phyloP scores from a whole-genome alignment of 805 yeast species.

The Schwanniomyces occidentalis region DNA sequence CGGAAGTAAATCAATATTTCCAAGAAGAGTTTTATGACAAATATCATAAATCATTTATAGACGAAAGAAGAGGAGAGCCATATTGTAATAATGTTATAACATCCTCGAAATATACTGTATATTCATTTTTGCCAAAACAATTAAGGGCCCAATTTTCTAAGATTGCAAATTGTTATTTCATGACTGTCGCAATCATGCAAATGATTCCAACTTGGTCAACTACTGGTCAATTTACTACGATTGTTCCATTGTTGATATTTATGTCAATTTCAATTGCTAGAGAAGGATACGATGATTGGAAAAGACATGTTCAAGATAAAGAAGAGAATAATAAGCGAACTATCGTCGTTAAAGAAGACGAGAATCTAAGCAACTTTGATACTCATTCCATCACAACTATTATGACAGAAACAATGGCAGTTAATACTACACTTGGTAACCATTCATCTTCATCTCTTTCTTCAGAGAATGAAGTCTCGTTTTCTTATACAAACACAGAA shows the following conservation, averaged over 20 bases:
- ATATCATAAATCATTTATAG: conserved; percentile 44
- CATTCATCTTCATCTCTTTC: conserved; percentile 4
- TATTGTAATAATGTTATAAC: conserved; percentile 72
- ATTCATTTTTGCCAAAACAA: conserved; percentile 86
- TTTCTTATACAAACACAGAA: conserved; percentile 13
- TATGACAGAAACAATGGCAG: conserved; percentile 36
- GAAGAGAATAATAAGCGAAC: conserved; percentile 66
- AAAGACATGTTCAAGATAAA: conserved; percentile 81
- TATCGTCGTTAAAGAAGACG: conserved; percentile 31
- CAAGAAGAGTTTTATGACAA: conserved; percentile 27
- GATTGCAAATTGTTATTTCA: conserved; percentile 86
- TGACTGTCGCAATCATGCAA: conserved; percentile 88
- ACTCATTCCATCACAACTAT: conserved; percentile 40
- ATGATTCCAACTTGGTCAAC: conserved; percentile 98
- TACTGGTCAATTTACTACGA: conserved; percentile 93
- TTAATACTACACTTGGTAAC: conserved; percentile 8
- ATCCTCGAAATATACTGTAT: conserved; percentile 80
- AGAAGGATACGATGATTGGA: conserved; percentile 92
- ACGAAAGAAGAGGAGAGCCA: conserved; percentile 65
- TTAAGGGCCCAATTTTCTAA: conserved; percentile 89
- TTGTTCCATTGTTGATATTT: conserved; percentile 82
- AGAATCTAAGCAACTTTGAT: conserved; percentile 28
- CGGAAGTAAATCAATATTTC: conserved; percentile 29
- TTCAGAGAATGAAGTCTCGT: conserved; percentile 7
- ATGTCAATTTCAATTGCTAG: conserved; percentile 86